A percentile compares a stretch with the other conserved stretches of the same genome.
Evolutionary conservation across 441 rosid species (phyloP).

Genomic region (Raphanus hybrid): DNA sequence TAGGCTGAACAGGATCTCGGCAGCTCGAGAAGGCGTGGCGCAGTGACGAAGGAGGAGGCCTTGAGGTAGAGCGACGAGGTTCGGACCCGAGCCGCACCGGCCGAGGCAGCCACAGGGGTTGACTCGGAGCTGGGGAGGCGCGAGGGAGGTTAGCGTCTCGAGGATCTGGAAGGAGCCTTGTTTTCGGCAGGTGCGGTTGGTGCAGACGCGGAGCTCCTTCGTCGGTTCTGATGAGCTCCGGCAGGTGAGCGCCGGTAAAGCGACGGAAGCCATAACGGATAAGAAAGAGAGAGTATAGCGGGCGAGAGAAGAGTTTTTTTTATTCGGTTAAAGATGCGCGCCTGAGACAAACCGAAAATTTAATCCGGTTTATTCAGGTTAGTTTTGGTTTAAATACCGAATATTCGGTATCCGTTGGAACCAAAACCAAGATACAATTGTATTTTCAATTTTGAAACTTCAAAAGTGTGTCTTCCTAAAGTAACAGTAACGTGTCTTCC

Average conservation of each 20-base stretch:
- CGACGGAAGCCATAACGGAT: slow-evolving; percentile 39
- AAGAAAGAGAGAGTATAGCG: background rate
- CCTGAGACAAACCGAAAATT: slow-evolving; percentile 8
- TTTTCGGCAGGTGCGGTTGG: slow-evolving; percentile 76
- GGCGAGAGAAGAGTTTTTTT: background rate
- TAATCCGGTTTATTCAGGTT: background rate
- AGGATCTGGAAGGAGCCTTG: slow-evolving; percentile 80
- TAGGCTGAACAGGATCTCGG: slow-evolving; percentile 50
- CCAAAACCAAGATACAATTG: background rate
- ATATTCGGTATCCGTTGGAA: background rate
- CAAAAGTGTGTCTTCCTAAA: background rate
- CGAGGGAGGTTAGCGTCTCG: slow-evolving; percentile 58
- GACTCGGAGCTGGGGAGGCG: slow-evolving; percentile 65
- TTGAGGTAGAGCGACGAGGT: slow-evolving; percentile 68
- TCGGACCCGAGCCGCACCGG: slow-evolving; percentile 88
- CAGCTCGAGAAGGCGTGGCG: slow-evolving; percentile 70
- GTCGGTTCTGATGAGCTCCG: slow-evolving; percentile 39
- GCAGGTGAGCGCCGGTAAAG: slow-evolving; percentile 39
- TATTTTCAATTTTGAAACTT: background rate
- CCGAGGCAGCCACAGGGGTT: slow-evolving; percentile 75
- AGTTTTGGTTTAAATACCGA: background rate
- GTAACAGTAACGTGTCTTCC: no score
- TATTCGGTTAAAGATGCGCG: slow-evolving; percentile 29
- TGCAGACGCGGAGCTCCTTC: slow-evolving; percentile 78
- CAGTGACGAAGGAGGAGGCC: slow-evolving; percentile 68